Base-by-base conservation (phyloP, 2,329 filamentous ascomycete species). In the Emmonsia crescens region DNA sequence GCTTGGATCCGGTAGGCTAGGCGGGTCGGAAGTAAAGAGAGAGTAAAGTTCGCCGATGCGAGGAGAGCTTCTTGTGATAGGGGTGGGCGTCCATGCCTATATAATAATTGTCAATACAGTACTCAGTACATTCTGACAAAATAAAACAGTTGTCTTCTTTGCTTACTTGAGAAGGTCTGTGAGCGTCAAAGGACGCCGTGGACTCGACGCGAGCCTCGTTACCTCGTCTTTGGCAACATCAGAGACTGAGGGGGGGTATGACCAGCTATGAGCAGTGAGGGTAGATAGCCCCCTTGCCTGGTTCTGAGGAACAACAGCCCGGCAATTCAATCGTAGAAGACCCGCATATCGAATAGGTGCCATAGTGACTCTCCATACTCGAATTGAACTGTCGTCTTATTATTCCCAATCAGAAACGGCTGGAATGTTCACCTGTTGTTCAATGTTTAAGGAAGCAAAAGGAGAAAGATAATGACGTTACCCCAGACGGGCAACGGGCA, bases 1-100 rank as follows among this genome's bases (percentile, higher is more conserved):
- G 91, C 91, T 74, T 96, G 89, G 66, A 99, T 96, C 61, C 94
- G 90, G 73, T 95, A 91, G 31, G 94, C 94, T 31, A 99, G 86
- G 44, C 94, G 90, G 57, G 94, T 89, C 16, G 94, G 94, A 10
- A 97, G 86, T 60, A 96, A 88, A 33, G 88, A 89, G 66, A 97
- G 87, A 14, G 94, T 96, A 78, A 97, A 97, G 78, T 96, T 96
- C 65, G 94, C 94, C 1, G 92, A 96, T 44, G 88, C 85, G 69
- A 96, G 85, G 61, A 99, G 84, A 27, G 90, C 89, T 46, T 87
- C 81, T 61, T 87, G 84, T 2, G 89, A 89, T 59, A 97, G 83
- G 0, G 94, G 92, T 38, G 93, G 93, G 6, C 89, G 86, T 64
- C 94, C 94, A 76, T 87, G 83, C 73, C 83, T 85, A 62, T 44